Evolutionary conservation across 179 eudicot genomes (phyloP).

Genomic region (Nepenthes alata): DNA sequence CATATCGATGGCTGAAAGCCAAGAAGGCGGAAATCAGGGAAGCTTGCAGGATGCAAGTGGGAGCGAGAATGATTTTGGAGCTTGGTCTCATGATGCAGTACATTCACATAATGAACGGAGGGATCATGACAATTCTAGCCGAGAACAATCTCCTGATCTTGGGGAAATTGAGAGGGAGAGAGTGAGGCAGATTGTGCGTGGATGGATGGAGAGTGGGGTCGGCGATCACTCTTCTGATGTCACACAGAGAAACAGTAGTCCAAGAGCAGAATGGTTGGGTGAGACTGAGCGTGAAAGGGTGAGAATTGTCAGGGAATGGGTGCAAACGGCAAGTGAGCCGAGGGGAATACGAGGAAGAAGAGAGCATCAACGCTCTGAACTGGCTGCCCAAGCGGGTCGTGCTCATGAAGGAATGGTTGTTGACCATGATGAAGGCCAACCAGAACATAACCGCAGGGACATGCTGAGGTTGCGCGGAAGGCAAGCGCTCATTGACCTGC

Average conservation of each 20-base stretch:
- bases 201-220: conserved; percentile 84
- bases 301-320: conserved; percentile 94
- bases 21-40: conserved; percentile 42
- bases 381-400: conserved; percentile 17
- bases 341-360: conserved; percentile 65
- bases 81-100: conserved; percentile 57
- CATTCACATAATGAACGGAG: conserved; percentile 28
- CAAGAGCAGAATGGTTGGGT: conserved; percentile 92
- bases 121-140: conserved; percentile 43
- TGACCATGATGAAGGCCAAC: conserved; percentile 55
- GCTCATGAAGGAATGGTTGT: conserved; percentile 31
- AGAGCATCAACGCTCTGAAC: conserved; percentile 39
- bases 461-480: conserved; percentile 83
- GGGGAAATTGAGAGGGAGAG: conserved; percentile 96
- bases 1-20: conserved; percentile 35
- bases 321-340: conserved; percentile 89
- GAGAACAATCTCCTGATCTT: conserved; percentile 90
- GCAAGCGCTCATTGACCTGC: conserved; percentile 86
- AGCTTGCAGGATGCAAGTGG: conserved; percentile 57
- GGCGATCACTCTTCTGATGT: conserved; percentile 53
- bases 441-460: conserved; percentile 81
- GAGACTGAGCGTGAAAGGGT: conserved; percentile 97
- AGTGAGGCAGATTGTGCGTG: conserved; percentile 88
- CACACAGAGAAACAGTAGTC: conserved; percentile 35
- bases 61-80: conserved; percentile 61